These are phyloP conservation scores for Yarrowia bubula DNA, from an alignment of 805 yeast genomes.

Conservation along the genomic window DNA sequence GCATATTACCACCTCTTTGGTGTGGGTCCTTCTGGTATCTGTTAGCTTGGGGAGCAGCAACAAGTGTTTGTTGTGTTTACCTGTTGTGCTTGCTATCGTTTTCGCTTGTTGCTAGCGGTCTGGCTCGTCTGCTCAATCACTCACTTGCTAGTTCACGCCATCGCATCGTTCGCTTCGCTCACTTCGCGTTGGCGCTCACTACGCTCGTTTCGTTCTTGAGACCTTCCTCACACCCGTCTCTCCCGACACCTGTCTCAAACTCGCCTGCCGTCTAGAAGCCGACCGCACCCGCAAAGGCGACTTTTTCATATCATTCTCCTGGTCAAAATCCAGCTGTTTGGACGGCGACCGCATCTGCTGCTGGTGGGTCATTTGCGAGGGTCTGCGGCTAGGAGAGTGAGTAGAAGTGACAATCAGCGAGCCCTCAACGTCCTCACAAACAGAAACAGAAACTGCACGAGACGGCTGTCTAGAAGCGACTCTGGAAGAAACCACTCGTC, in stretches of 20 bases:
- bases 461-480: not conserved
- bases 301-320: conserved; percentile 7
- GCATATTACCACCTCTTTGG: too few relatives aligned
- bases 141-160: too few relatives aligned
- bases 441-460: conserved; percentile 13
- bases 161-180: not conserved
- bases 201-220: not conserved
- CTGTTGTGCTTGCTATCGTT: too few relatives aligned
- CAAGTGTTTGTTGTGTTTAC: too few relatives aligned
- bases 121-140: too few relatives aligned
- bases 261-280: not conserved
- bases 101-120: too few relatives aligned
- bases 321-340: conserved; percentile 14
- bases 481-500: not conserved
- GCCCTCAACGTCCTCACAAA: conserved; percentile 24
- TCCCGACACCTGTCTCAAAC: not conserved
- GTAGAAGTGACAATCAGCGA: conserved; percentile 14
- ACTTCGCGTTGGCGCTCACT: too few relatives aligned
- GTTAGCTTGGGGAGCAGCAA: too few relatives aligned
- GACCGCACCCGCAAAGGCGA: conserved; percentile 1
- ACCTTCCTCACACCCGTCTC: conserved; percentile 11
- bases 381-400: conserved; percentile 2
- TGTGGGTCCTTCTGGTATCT: too few relatives aligned
- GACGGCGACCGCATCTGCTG: conserved; percentile 18
- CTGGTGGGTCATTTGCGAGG: not conserved